Evolutionary conservation across 805 yeast genomes (phyloP), one percentile per base, ranked within the genome.

Genomic region (Saccharomycopsis fibuligera): DNA sequence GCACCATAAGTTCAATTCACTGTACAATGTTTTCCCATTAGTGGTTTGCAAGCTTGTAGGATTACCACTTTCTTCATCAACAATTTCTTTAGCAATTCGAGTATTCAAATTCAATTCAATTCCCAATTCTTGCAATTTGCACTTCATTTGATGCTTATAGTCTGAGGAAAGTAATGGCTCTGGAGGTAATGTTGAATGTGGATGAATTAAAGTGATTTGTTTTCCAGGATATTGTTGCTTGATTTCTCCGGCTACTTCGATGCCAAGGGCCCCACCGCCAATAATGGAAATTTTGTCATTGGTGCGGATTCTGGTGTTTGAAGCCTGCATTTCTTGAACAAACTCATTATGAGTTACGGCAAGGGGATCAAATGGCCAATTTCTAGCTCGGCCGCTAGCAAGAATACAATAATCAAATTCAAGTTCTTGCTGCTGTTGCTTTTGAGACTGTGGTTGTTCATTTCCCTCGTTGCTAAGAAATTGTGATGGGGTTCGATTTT

Each of bases 201-300:
- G 75, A 54, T 72, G 76, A 6, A 71, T 59, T 47, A 72, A 56
- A 4, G 51, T 60, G 9, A 75, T 68, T 51, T 71, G 69, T 35
- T 49, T 44, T 4, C 64, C 63, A 1, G 68, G 67, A 52, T 61
- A 72, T 17, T 58, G 56, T 41, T 58, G 63, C 42, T 65, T 72
- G 42, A 76, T 60, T 48, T 76, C 79, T 25, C 71, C 76, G 1
- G 77, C 74, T 21, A 71, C 61, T 57, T 75, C 79, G 38, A 73
- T 68, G 1, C 79, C 79, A 19, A 73, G 60, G 1, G 79, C 75
- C 19, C 81, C 81, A n/a, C 73, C 79, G 5, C 81, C 81, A 48
- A 74, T 68, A 12, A 70, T 61, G 4, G 74, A 9, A n/a, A 33
- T 10, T n/a, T 33, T 33, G 9, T 33, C 19, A n/a, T 33, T 33